These are phyloP conservation scores for Botrytis byssoidea DNA, from an alignment of 2,329 filamentous ascomycete genomes.

Conservation along the genomic window DNA sequence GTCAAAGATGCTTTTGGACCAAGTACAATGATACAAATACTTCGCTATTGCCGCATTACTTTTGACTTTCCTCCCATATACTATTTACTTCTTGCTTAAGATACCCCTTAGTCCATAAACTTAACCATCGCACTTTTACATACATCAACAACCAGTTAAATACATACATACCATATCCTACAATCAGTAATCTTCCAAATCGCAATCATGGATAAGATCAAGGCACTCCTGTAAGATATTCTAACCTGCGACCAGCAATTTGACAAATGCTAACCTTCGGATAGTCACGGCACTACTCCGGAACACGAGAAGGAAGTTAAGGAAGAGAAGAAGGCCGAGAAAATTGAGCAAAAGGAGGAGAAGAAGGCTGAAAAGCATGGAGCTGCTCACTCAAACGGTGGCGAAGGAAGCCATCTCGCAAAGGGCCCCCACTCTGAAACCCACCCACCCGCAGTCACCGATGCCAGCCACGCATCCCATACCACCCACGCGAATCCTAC, in stretches of 20 bases:
- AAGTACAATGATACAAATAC: slow-evolving; percentile 7
- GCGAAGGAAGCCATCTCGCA: slow-evolving; percentile 25
- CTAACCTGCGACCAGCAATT: neutral
- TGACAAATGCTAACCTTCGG: neutral
- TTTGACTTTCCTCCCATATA: neutral
- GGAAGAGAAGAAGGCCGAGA: slow-evolving; percentile 5
- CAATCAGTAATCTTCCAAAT: neutral
- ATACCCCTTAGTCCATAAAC: slow-evolving; percentile 15
- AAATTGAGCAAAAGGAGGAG: slow-evolving; percentile 4
- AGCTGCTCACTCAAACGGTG: neutral
- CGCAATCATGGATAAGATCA: slow-evolving; percentile 38
- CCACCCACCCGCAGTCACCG: slow-evolving; percentile 23
- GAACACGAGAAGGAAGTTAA: slow-evolving; percentile 3
- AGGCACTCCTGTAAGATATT: slow-evolving; percentile 37
- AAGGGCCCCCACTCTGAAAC: slow-evolving; percentile 9
- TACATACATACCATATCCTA: neutral
- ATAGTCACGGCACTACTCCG: slow-evolving; percentile 17
- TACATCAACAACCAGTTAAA: neutral
- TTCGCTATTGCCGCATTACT: neutral
- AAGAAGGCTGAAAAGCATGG: slow-evolving; percentile 17
- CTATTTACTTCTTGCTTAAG: slow-evolving; percentile 12
- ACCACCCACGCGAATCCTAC: slow-evolving; percentile 4
- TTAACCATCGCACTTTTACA: slow-evolving; percentile 4
- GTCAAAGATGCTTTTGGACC: neutral
- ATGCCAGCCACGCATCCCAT: slow-evolving; percentile 23